Conservation (phyloP, 768 basidiomycete genomes). For the Omphalotus guepiniiformis region DNA sequence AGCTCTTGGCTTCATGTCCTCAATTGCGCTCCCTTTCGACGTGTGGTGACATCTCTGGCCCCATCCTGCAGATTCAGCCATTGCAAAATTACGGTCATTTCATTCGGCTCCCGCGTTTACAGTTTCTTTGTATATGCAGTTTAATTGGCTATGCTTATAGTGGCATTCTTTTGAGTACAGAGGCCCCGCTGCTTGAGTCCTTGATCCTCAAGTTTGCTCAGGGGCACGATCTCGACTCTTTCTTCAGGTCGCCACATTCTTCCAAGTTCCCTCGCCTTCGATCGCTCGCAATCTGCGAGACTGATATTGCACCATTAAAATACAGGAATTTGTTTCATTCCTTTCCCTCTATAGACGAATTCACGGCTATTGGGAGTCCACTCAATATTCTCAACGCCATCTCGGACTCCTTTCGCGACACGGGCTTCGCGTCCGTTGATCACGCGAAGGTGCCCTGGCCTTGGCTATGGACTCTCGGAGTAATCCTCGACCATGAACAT, state of each 20-base stretch:
- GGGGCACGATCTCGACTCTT: constrained; percentile 36
- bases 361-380: neutral
- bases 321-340: neutral
- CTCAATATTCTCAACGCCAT: neutral
- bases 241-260: constrained; percentile 21
- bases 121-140: constrained; percentile 38
- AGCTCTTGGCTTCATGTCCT: constrained; percentile 30
- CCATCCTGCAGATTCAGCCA: constrained; percentile 24
- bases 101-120: constrained; percentile 30
- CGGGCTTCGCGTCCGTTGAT: no score
- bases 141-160: constrained; percentile 32
- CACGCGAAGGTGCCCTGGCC: no score
- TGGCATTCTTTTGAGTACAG: constrained; percentile 33
- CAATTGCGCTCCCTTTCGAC: constrained; percentile 38
- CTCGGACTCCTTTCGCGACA: neutral
- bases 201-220: constrained; percentile 40
- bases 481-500: no score
- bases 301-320: neutral
- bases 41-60: constrained; percentile 37
- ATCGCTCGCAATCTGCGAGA: constrained; percentile 31
- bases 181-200: constrained; percentile 35
- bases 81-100: neutral
- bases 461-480: no score
- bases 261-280: constrained; percentile 29
- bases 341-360: constrained; percentile 3